These are phyloP conservation scores for Pleomassaria siparia DNA, from an alignment of 2,329 filamentous ascomycete genomes.

Conservation along the genomic window DNA sequence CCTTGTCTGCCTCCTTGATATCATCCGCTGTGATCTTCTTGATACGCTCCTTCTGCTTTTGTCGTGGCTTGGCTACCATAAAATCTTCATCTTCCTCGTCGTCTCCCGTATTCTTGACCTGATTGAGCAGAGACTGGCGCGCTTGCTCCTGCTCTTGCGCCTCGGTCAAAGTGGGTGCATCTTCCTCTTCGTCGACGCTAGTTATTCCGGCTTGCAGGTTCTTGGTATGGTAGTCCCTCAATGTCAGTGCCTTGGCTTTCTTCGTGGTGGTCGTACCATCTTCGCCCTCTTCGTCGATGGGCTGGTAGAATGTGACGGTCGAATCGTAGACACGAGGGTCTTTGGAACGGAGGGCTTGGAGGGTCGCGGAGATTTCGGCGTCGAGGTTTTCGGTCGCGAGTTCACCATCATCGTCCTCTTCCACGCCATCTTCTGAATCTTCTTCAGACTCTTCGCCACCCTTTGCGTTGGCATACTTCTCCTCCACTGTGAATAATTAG, in stretches of 20 bases:
- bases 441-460: constrained; percentile 49
- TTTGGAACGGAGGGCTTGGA: constrained; percentile 84
- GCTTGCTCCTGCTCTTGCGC: constrained; percentile 84
- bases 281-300: constrained; percentile 57
- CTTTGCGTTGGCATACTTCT: constrained; percentile 70
- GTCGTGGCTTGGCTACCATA: constrained; percentile 69
- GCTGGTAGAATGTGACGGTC: constrained; percentile 73
- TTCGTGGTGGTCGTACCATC: constrained; percentile 48
- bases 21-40: constrained; percentile 52
- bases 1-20: constrained; percentile 75
- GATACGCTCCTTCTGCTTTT: constrained; percentile 29
- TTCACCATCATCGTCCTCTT: constrained; percentile 88
- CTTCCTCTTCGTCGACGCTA: constrained; percentile 57
- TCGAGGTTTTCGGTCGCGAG: constrained; percentile 84
- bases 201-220: constrained; percentile 72
- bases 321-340: constrained; percentile 90
- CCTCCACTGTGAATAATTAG: constrained; percentile 66
- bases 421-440: constrained; percentile 60
- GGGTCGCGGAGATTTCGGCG: constrained; percentile 80
- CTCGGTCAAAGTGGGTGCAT: constrained; percentile 66
- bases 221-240: constrained; percentile 89
- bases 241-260: constrained; percentile 80
- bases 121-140: constrained; percentile 74
- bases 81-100: constrained; percentile 70
- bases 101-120: constrained; percentile 67